phyloP scores from a whole-genome alignment of 495 filamentous ascomycete species.

The Penicillium manginii region DNA sequence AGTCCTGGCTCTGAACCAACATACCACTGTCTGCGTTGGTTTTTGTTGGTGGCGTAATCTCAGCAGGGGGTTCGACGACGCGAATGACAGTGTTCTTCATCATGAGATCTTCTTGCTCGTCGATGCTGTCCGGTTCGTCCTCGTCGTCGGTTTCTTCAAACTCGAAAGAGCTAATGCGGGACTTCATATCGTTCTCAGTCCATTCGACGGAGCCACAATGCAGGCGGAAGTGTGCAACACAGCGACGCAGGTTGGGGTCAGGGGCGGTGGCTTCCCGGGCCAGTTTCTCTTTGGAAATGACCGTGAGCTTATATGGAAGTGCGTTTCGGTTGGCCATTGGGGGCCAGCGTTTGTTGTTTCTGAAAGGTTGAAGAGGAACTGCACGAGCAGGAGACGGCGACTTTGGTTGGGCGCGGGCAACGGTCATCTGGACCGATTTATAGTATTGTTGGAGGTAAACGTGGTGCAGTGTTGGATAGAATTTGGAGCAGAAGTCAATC shows the following conservation, averaged over 20 bases:
- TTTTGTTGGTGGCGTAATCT: not conserved
- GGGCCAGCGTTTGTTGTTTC: conserved; percentile 45
- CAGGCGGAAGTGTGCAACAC: conserved; percentile 45
- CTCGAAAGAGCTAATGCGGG: conserved; percentile 48
- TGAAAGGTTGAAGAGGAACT: conserved; percentile 24
- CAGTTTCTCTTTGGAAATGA: conserved; percentile 47
- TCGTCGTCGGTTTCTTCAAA: conserved; percentile 43
- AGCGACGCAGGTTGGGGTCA: conserved; percentile 48
- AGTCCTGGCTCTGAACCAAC: not conserved
- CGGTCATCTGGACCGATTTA: conserved; percentile 22
- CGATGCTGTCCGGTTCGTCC: conserved; percentile 31
- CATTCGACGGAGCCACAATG: conserved; percentile 44
- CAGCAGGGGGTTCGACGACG: not conserved
- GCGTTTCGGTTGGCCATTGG: conserved; percentile 47
- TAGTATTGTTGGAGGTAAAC: not conserved
- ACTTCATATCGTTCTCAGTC: conserved; percentile 49
- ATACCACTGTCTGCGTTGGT: not conserved
- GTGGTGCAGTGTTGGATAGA: not conserved
- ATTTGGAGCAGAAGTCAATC: not conserved
- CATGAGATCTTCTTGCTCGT: not conserved
- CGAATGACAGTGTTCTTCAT: conserved; percentile 1
- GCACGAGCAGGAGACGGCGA: conserved; percentile 25
- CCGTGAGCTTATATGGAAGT: conserved; percentile 47
- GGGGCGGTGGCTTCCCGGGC: conserved; percentile 46
- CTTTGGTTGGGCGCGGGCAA: conserved; percentile 17